These are phyloP conservation scores for Ceratobasidium sp. DNA, from an alignment of 1,284 basidiomycete genomes.

Conservation along the genomic window DNA sequence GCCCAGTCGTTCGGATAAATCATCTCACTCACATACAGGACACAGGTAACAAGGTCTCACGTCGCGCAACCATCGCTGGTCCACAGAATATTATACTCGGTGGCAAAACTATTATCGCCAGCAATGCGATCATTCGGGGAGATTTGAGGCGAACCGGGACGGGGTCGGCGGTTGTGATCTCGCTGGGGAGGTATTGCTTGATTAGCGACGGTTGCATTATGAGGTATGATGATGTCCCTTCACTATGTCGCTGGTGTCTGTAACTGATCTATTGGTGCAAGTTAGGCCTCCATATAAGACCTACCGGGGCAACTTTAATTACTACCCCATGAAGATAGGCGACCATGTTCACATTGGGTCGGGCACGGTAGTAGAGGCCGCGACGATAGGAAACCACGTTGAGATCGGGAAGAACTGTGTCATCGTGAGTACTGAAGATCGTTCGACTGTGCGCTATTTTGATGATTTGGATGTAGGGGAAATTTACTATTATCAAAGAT, in stretches of 20 bases:
- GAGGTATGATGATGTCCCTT: constrained; percentile 72
- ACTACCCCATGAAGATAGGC: constrained; percentile 97
- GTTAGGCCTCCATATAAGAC: constrained; percentile 86
- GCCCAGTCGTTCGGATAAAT: constrained; percentile 1
- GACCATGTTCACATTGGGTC: constrained; percentile 95
- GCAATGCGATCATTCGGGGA: constrained; percentile 86
- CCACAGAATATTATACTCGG: constrained; percentile 97
- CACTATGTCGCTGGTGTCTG: neutral
- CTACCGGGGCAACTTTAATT: constrained; percentile 92
- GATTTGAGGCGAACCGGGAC: constrained; percentile 86
- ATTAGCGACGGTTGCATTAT: constrained; percentile 90
- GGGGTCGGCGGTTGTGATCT: constrained; percentile 91
- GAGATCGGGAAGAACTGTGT: constrained; percentile 96
- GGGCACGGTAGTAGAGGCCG: constrained; percentile 89
- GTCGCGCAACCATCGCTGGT: constrained; percentile 91
- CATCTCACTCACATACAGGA: constrained; percentile 59
- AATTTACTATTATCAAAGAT: constrained; percentile 97
- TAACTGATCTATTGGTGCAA: no score
- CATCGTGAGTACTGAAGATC: constrained; percentile 68
- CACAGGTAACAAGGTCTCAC: constrained; percentile 92
- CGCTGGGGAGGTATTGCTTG: constrained; percentile 91
- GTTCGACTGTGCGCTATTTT: neutral
- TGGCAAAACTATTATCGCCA: constrained; percentile 96
- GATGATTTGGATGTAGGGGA: constrained; percentile 69
- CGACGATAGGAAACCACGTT: constrained; percentile 92